Evolutionary conservation across 2,329 filamentous ascomycete genomes (phyloP), one percentile per base, ranked within the genome.

Genomic region (Tricladium varicosporioides): DNA sequence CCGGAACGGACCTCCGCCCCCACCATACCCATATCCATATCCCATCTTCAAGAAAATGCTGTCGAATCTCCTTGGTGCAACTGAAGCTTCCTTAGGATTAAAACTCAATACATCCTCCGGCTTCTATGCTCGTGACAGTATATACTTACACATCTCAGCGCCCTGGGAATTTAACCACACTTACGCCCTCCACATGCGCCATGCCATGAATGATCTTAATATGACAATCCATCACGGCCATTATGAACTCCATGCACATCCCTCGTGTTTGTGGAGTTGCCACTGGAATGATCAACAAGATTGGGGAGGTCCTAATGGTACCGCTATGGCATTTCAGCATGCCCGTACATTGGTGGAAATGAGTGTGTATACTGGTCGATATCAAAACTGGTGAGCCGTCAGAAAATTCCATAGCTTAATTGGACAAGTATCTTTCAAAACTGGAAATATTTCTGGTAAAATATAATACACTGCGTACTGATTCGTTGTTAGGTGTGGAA

Each of bases 101-200:
- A 46, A n/a, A 15, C 43, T 46, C n/a, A 46, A 46, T 15, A 11
- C 13, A 13, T 15, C 43, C 5, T n/a, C 14, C 13, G 10, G 10
- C 10, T 11, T n/a, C 14, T 46, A 16, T 11, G 43, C 13, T 15
- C 9, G 16, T 10, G 15, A 11, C 9, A 43, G 40, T 14, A 43
- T 43, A 14, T 14, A 14, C 40, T n/a, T 22, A 13, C 14, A 46
- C 15, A 11, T 52, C 3, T 46, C 50, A 31, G 16, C 40, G 19
- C 42, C 15, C 5, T 52, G 42, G 40, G 22, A 52, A 27, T 52
- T 52, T 18, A 44, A 52, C n/a, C 16, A 52, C 19, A 52, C 50
- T 19, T 52, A n/a, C 11, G 13, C 42, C 42, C 14, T 16, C 14
- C 13, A 36, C 2, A 10, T 45, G 13, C 7, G 44, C 43, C 36